Base-by-base conservation (phyloP, 306 rosid species). In the Erythrophleum fordii region DNA sequence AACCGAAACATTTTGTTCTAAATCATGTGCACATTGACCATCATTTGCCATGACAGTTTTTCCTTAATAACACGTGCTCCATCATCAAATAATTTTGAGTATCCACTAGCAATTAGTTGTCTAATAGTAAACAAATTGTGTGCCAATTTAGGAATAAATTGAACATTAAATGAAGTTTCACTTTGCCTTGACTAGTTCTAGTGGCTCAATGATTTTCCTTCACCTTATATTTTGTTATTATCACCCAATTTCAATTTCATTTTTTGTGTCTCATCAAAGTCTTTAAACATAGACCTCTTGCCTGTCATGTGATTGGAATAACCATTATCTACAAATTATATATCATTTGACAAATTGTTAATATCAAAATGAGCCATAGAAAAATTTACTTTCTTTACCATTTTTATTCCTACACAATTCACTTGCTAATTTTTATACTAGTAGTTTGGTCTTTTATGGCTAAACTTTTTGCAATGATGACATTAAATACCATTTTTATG, bases 321-420 rank as follows among this genome's bases (percentile, higher is more conserved):
- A 2, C 73, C 51, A 26, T 53, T 69, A 11, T 69, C 73, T 1
- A 69, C 73, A 69, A 39, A 41, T 53, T 53, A 69, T 2, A 69
- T 16, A 44, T 69, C 11, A 11, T 13, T 6, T 60, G n/a, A n/a
- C n/a, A 3, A 3, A 35, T 35, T 2, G 5, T 2, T 5, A 35
- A 5, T 2, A 35, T 35, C 41, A 35, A 5, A 35, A 2, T 35
- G 41, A 2, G 41, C 41, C 41, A 35, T 35, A 35, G 5, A 35
- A 13, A 60, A 20, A 3, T 35, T 35, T 35, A 3, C 41, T 35
- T 5, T 35, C 5, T 5, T 35, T 35, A 5, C 3, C 5, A 2
- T 35, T 35, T 35, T 35, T 35, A 2, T 5, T 35, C 4, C 5
- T 35, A 5, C 41, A 35, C 5, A 60, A 7, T 60, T 60, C 37